Evolutionary conservation across 2,329 filamentous ascomycete species (phyloP).

Genomic region (Phaeoacremonium minimum): DNA sequence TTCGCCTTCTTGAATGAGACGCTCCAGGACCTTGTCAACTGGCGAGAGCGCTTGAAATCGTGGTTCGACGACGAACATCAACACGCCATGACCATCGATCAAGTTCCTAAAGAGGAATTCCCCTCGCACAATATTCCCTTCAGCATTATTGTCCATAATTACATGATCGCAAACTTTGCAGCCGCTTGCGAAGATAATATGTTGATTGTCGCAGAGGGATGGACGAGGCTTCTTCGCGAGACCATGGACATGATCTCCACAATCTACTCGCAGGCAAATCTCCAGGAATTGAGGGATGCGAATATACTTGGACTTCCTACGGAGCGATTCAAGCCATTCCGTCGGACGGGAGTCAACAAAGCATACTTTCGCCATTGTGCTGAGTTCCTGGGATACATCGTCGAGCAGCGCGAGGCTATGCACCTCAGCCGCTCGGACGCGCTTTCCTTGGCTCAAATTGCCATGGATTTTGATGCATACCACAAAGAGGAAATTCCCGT

Average conservation of each 20-base stretch:
- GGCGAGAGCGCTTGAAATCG: not conserved
- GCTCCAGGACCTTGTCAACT: not conserved
- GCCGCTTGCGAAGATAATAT: slow-evolving; percentile 14
- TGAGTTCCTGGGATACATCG: slow-evolving; percentile 17
- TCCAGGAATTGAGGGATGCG: too few relatives aligned
- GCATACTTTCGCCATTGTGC: slow-evolving; percentile 6
- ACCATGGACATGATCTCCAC: slow-evolving; percentile 6
- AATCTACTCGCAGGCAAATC: too few relatives aligned
- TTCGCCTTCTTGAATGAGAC: slow-evolving; percentile 3
- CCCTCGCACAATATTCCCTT: not conserved
- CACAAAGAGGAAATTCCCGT: slow-evolving; percentile 22
- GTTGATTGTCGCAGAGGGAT: slow-evolving; percentile 8
- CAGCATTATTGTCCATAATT: slow-evolving; percentile 19
- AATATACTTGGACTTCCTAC: not conserved
- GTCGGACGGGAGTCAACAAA: not conserved
- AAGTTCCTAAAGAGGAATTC: too few relatives aligned
- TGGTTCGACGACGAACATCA: not conserved
- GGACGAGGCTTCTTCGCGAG: slow-evolving; percentile 8
- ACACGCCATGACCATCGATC: not conserved
- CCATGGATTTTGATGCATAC: slow-evolving; percentile 26
- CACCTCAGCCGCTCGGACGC: slow-evolving; percentile 10
- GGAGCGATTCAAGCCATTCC: not conserved
- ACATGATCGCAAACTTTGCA: slow-evolving; percentile 14
- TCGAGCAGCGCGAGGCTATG: slow-evolving; percentile 11
- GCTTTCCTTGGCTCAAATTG: slow-evolving; percentile 18